Percentiles rank a stretch among this genome's conserved stretches.
Conservation (phyloP, 805 yeast species). For the Dipodascus geniculatus region DNA sequence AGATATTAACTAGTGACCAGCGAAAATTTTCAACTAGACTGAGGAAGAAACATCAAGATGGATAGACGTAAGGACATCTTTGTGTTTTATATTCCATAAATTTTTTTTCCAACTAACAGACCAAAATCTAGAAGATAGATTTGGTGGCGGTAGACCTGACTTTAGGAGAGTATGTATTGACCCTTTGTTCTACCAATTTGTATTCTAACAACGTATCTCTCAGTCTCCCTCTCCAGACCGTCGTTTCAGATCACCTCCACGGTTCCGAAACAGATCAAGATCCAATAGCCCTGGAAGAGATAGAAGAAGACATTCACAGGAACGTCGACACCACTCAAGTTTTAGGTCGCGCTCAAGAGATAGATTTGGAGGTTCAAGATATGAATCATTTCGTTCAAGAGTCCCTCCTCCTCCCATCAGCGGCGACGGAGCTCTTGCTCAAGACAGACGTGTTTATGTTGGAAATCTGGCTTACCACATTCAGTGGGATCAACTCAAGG, state of each 20-base stretch:
- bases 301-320: conserved; percentile 2
- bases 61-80: not conserved
- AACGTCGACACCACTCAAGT: not conserved
- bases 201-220: not conserved
- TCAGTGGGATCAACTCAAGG: conserved; percentile 29
- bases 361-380: not conserved
- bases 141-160: not conserved
- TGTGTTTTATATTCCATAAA: not conserved
- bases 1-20: not conserved
- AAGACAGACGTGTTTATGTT: conserved; percentile 32
- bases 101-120: too few relatives aligned
- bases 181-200: not conserved
- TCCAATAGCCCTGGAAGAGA: not conserved
- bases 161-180: not conserved
- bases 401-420: not conserved
- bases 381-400: not conserved
- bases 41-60: not conserved
- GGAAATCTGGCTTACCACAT: conserved; percentile 31
- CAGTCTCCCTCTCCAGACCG: not conserved
- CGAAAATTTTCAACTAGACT: not conserved
- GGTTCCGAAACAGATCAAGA: not conserved
- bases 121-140: not conserved
- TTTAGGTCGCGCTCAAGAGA: not conserved
- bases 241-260: conserved; percentile 1
- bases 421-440: conserved; percentile 8